Base-by-base conservation (phyloP, 768 basidiomycete genomes). In the Cystobasidium tubakii region DNA sequence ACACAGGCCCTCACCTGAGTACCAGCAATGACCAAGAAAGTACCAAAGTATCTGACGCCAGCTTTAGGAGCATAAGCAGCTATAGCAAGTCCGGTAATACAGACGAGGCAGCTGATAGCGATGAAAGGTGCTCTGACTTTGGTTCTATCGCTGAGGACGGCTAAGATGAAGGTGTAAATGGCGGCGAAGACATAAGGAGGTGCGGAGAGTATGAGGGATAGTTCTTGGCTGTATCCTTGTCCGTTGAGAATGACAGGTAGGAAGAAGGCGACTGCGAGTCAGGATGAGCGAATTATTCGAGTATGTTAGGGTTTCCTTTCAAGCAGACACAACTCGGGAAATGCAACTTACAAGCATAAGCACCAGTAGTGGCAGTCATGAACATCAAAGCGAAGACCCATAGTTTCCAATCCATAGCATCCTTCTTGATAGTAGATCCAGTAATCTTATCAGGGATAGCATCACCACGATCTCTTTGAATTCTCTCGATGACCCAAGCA, bases 171-270 rank as follows among this genome's bases (percentile, higher is more conserved):
- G 63, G 63, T 65, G 29, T 60, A 60, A 6, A 60, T 60, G 57
- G 57, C 57, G 21, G 57, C 57, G 23, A 60, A 60, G 34, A 65
- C 63, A 27, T 65, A 65, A 27, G 63, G 63, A 27, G 63, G 63
- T 65, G 63, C 63, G 7, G 63, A 39, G 39, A 65, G 63, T 19
- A 44, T 4, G 34, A 65, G 63, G 19, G 63, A 39, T 33, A 76
- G 76, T 62, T 78, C 73, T 65, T 55, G 57, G n/a, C 66, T 66
- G 75, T 78, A 81, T 3, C 80, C 79, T 53, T 76, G 76, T 36
- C 79, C 80, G 0, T 69, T 71, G 21, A 81, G 79, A 62, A 81
- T 81, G 74, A 80, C 77, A 39, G 80, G 79, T 6, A 81, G 76
- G 79, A 46, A 46, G 36, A 36, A 65, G 39, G 63, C 63, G 63